Base-by-base conservation (phyloP, 2,329 filamentous ascomycete genomes). In the Neofusicoccum sp. region DNA sequence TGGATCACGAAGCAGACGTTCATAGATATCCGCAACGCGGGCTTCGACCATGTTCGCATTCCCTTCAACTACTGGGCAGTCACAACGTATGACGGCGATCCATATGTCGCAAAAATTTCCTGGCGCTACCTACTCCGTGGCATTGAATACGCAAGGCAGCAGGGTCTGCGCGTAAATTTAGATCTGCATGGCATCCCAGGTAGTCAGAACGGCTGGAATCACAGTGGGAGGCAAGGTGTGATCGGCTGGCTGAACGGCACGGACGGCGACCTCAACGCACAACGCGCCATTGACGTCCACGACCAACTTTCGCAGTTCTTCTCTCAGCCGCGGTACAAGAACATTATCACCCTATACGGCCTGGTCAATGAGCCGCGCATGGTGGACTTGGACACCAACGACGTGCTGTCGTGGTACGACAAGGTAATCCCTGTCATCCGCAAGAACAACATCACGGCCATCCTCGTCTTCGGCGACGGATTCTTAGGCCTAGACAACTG, bases 191-290 rank as follows among this genome's bases (percentile, higher is more conserved):
- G 84, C n/a, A 80, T 95, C 0, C 93, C 93, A 0, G 95, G 95
- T 0, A 93, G 89, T 63, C 95, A 98, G 71, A 99, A 99, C 69
- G 95, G 95, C 1, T 98, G 93, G 93, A 97, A 97, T 69, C 95
- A 99, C 75, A 96, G 90, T 67, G 95, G 95, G 0, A 86, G 87
- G 8, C 88, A 89, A 72, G 93, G 95, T 1, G 63, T 76, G 1
- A 93, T 98, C 64, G 83, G 86, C 28, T 99, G 95, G 95, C 78
- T 98, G 40, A 95, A 95, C 68, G 95, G 95, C n/a, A 89, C 90
- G 0, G 82, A 96, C 69, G 93, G 95, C 9, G 80, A 83, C 1
- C 74, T 86, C 12, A 96, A 97, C 72, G 88, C 83, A 0, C 84
- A 96, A 68, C 86, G 93, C 36, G 90, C 91, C 1, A 84, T 97